A percentile compares a stretch with the other conserved stretches of the same genome.
Evolutionary conservation across 176 grass and related monocot species (phyloP).

Genomic region (Carex cristatella): DNA sequence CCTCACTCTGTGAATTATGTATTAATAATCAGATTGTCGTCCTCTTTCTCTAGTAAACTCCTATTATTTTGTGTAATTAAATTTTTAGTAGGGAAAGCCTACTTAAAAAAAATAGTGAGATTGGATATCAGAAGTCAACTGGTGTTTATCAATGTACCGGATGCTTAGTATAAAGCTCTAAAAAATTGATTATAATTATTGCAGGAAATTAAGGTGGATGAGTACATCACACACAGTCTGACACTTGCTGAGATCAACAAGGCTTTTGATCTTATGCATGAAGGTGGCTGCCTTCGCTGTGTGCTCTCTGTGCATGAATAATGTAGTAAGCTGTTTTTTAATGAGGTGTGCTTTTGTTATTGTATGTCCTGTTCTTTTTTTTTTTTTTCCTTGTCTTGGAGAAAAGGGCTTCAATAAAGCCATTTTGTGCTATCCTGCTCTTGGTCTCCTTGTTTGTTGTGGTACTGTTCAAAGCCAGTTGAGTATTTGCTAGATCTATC

Average conservation of each 20-base stretch:
- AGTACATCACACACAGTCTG: slow-evolving; percentile 94
- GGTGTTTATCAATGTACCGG: neutral
- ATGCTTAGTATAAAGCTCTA: neutral
- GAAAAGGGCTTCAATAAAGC: neutral
- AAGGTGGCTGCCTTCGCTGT: slow-evolving; percentile 82
- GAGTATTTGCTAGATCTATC: neutral
- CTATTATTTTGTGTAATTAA: too few species aligned
- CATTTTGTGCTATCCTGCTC: neutral
- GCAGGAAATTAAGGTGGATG: slow-evolving; percentile 98
- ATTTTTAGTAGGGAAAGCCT: too few species aligned
- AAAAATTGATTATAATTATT: neutral
- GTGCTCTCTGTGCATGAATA: slow-evolving; percentile 50
- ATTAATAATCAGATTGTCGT: too few species aligned
- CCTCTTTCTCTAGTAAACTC: too few species aligned
- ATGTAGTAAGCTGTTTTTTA: neutral
- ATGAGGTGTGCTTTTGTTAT: neutral
- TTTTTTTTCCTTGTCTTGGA: neutral
- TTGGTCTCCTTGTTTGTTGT: neutral
- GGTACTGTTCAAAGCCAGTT: neutral
- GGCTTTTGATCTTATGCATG: slow-evolving; percentile 82
- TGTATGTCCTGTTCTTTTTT: neutral
- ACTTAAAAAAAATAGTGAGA: too few species aligned
- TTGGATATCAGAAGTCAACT: too few species aligned
- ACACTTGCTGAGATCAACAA: slow-evolving; percentile 60
- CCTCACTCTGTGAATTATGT: too few species aligned